These are phyloP conservation scores for Picea sitchensis DNA, from an alignment of 75 land plant species.

Conservation along the genomic window DNA sequence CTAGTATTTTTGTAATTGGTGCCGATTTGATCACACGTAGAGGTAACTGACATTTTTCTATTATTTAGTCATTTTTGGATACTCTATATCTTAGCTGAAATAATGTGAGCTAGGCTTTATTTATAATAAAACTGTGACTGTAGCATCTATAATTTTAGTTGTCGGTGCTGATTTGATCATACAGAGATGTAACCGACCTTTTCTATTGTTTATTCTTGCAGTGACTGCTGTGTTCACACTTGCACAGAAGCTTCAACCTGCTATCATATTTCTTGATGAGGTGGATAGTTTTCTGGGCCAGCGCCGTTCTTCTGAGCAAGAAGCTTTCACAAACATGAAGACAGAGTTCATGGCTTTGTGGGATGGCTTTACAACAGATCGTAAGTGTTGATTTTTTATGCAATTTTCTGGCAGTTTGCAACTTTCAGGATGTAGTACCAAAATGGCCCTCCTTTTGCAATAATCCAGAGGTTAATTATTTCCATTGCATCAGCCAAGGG, in stretches of 20 bases:
- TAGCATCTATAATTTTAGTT: neutral
- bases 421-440: neutral
- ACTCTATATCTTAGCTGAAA: too few species aligned
- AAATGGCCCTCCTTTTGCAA: neutral
- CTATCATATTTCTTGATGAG: slow-evolving; percentile 98
- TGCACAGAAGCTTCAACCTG: slow-evolving; percentile 95
- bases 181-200: neutral
- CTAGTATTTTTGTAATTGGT: too few species aligned
- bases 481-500: neutral
- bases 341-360: slow-evolving; percentile 99
- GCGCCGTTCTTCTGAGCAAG: slow-evolving; percentile 81
- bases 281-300: slow-evolving; percentile 99
- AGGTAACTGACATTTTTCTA: too few species aligned
- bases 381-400: slow-evolving; percentile 45
- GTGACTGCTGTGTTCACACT: slow-evolving; percentile 92
- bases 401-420: neutral
- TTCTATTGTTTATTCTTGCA: slow-evolving; percentile 27
- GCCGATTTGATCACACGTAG: too few species aligned
- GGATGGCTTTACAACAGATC: slow-evolving; percentile 99
- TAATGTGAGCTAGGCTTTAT: too few species aligned
- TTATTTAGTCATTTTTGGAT: too few species aligned
- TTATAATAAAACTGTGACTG: neutral
- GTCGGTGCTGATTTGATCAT: neutral
- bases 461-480: neutral
- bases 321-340: slow-evolving; percentile 90